These are phyloP conservation scores for Perkinsus chesapeaki DNA, from an alignment of 169 alveolate genomes.

Conservation along the genomic window DNA sequence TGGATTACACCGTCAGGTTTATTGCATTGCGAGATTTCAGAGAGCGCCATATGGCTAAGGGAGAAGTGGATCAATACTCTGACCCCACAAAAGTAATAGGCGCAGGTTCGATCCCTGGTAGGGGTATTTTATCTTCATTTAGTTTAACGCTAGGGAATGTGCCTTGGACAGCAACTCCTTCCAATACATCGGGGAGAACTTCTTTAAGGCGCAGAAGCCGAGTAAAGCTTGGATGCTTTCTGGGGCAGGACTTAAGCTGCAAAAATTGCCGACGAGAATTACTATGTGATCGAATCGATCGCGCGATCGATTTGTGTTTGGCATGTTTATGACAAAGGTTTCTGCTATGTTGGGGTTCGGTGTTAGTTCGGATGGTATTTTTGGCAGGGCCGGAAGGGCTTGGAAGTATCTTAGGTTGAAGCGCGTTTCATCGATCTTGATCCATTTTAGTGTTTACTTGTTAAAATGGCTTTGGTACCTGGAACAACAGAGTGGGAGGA, in stretches of 20 bases:
- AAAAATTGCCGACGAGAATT: not conserved
- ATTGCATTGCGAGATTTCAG: not conserved
- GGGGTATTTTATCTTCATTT: not conserved
- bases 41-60: not conserved
- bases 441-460: not conserved
- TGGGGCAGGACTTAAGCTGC: not conserved
- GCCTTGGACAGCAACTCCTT: not conserved
- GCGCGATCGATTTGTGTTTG: not conserved
- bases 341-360: not conserved
- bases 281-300: not conserved
- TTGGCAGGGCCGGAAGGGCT: no score
- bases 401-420: no score
- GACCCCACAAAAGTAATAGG: not conserved
- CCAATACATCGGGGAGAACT: not conserved
- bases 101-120: not conserved
- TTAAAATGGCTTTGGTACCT: not conserved
- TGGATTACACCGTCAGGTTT: not conserved
- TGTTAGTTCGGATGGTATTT: no score
- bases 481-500: conserved; percentile 1
- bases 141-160: not conserved
- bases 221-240: not conserved
- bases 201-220: not conserved
- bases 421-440: no score
- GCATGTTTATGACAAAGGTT: not conserved
- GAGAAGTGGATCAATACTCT: not conserved